phyloP scores from a whole-genome alignment of 257 asterid genomes.

The Petunia axillaris region DNA sequence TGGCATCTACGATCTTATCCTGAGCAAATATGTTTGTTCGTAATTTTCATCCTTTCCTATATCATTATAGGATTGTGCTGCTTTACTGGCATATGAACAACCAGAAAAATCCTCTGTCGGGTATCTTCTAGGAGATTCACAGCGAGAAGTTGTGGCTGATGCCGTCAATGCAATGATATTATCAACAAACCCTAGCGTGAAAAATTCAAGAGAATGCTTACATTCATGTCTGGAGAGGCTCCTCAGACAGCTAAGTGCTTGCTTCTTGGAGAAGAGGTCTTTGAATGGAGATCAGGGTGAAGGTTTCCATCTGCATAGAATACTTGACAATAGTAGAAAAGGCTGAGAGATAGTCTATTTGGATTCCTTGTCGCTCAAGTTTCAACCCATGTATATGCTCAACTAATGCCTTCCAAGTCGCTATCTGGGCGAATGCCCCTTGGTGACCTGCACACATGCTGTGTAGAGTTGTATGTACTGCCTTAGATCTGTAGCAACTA shows the following conservation, averaged over 20 bases:
- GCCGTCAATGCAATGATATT: conserved; percentile 77
- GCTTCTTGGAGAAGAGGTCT: conserved; percentile 75
- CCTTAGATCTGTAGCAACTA: neutral
- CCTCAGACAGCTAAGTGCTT: conserved; percentile 74
- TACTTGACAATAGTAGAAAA: conserved; percentile 58
- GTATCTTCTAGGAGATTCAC: conserved; percentile 78
- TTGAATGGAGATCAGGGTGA: conserved; percentile 86
- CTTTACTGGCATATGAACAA: conserved; percentile 79
- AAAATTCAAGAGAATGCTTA: conserved; percentile 54
- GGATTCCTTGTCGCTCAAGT: neutral
- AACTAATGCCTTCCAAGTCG: conserved; percentile 17
- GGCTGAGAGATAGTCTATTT: conserved; percentile 26
- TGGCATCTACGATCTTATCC: conserved; percentile 12
- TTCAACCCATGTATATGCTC: conserved; percentile 33
- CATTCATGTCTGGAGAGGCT: conserved; percentile 81
- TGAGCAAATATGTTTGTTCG: conserved; percentile 6
- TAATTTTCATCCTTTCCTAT: conserved; percentile 9
- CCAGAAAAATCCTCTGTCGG: conserved; percentile 78
- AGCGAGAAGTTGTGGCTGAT: conserved; percentile 90
- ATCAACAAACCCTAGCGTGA: conserved; percentile 60
- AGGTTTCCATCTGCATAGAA: conserved; percentile 65
- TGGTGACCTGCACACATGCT: conserved; percentile 16
- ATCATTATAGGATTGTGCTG: conserved; percentile 78
- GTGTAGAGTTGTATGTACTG: conserved; percentile 19
- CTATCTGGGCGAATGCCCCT: conserved; percentile 5